These are phyloP conservation scores for Collybiopsis confluens DNA, from an alignment of 768 basidiomycete genomes.

Conservation along the genomic window DNA sequence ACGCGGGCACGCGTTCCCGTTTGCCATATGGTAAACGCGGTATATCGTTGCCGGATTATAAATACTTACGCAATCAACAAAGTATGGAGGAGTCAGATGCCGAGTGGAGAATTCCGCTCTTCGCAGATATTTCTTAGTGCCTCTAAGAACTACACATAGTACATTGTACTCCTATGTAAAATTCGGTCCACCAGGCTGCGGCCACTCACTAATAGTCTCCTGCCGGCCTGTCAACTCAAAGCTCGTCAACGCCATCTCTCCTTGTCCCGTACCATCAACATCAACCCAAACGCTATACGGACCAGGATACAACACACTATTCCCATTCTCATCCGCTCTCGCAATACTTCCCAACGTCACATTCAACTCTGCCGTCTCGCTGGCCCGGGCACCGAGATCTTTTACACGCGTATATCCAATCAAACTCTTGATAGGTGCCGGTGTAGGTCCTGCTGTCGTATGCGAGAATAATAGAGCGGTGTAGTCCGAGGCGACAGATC, in stretches of 20 bases:
- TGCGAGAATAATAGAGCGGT: conserved; percentile 50
- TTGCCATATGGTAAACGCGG: too few relatives aligned
- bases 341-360: conserved; percentile 48
- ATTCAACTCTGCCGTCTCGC: conserved; percentile 26
- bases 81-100: too few relatives aligned
- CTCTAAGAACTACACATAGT: too few relatives aligned
- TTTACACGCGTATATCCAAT: conserved; percentile 43
- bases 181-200: too few relatives aligned
- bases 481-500: conserved; percentile 47
- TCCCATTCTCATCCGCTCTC: conserved; percentile 41
- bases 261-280: conserved; percentile 37
- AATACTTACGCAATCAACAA: too few relatives aligned
- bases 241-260: conserved; percentile 29
- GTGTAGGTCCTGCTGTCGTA: conserved; percentile 43
- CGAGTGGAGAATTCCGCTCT: too few relatives aligned
- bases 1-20: too few relatives aligned
- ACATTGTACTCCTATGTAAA: too few relatives aligned
- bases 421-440: conserved; percentile 49
- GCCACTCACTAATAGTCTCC: conserved; percentile 38
- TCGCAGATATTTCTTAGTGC: too few relatives aligned
- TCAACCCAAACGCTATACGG: conserved; percentile 28
- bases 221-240: conserved; percentile 41
- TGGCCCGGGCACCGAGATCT: conserved; percentile 22
- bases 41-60: too few relatives aligned
- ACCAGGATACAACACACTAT: conserved; percentile 41